These are phyloP conservation scores for Termitomyces sp. DNA, from an alignment of 768 basidiomycete genomes.

Conservation along the genomic window DNA sequence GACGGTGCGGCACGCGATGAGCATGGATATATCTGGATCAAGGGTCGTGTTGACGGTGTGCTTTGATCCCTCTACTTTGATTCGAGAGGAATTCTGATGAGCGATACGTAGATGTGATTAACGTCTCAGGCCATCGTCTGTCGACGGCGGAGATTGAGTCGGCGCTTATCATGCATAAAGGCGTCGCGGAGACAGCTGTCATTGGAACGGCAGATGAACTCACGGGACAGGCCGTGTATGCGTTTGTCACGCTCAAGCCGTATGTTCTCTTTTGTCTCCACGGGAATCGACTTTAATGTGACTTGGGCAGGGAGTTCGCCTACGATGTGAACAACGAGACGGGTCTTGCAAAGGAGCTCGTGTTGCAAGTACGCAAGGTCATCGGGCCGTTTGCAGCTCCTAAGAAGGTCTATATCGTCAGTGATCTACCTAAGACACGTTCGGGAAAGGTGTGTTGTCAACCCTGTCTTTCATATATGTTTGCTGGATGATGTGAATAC, in stretches of 20 bases:
- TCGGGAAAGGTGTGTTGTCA: constrained; percentile 71
- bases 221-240: constrained; percentile 90
- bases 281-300: neutral
- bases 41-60: constrained; percentile 89
- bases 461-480: neutral
- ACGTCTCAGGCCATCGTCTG: constrained; percentile 94
- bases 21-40: constrained; percentile 98
- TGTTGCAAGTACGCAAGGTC: constrained; percentile 92
- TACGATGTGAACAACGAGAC: constrained; percentile 67
- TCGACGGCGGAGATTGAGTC: constrained; percentile 98
- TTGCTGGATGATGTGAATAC: neutral
- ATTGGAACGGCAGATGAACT: constrained; percentile 84
- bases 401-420: constrained; percentile 82
- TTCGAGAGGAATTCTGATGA: neutral
- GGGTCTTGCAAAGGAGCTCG: constrained; percentile 76
- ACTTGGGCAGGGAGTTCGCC: constrained; percentile 56
- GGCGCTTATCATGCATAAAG: constrained; percentile 89
- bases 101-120: constrained; percentile 76
- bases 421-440: constrained; percentile 90
- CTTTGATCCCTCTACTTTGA: neutral
- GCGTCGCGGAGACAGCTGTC: constrained; percentile 95
- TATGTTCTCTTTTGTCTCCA: constrained; percentile 28
- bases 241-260: constrained; percentile 95
- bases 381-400: constrained; percentile 98
- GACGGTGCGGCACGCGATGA: constrained; percentile 93